These are phyloP conservation scores for Pseudovirgaria hyperparasitica DNA, from an alignment of 2,329 filamentous ascomycete species.

Conservation along the genomic window DNA sequence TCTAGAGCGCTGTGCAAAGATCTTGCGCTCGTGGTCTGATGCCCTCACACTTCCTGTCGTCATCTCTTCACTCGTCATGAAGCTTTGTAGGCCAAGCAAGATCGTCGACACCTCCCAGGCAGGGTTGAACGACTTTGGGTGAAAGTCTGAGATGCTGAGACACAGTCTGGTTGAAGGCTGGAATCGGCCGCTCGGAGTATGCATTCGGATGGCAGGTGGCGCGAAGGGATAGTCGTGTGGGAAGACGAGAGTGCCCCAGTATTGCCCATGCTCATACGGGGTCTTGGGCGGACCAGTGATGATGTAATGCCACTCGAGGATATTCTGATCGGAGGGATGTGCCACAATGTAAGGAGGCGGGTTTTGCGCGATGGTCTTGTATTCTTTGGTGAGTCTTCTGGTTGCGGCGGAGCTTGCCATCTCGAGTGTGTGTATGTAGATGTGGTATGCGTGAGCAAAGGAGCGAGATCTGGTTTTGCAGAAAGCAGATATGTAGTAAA, in stretches of 20 bases:
- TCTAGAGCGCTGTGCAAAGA: constrained; percentile 61
- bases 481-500: no score
- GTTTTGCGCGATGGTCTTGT: constrained; percentile 54
- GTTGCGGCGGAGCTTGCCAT: constrained; percentile 29
- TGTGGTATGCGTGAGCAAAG: constrained; percentile 1
- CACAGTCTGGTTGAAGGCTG: constrained; percentile 85
- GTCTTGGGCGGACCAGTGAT: constrained; percentile 90
- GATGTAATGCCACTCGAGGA: constrained; percentile 92
- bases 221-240: constrained; percentile 95
- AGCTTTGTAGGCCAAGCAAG: constrained; percentile 81
- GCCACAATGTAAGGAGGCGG: constrained; percentile 82
- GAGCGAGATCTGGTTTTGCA: constrained; percentile 2
- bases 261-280: constrained; percentile 88
- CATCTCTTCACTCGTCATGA: constrained; percentile 99
- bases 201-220: constrained; percentile 95
- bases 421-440: constrained; percentile 5
- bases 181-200: constrained; percentile 92
- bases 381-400: constrained; percentile 46
- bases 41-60: constrained; percentile 82
- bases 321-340: constrained; percentile 82
- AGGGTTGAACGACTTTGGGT: constrained; percentile 95
- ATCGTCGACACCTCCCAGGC: constrained; percentile 98
- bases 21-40: constrained; percentile 62
- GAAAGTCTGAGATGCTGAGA: constrained; percentile 93
- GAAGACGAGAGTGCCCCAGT: constrained; percentile 95